These are phyloP conservation scores for Lentinula guzmanii DNA, from an alignment of 768 basidiomycete genomes.

Conservation along the genomic window DNA sequence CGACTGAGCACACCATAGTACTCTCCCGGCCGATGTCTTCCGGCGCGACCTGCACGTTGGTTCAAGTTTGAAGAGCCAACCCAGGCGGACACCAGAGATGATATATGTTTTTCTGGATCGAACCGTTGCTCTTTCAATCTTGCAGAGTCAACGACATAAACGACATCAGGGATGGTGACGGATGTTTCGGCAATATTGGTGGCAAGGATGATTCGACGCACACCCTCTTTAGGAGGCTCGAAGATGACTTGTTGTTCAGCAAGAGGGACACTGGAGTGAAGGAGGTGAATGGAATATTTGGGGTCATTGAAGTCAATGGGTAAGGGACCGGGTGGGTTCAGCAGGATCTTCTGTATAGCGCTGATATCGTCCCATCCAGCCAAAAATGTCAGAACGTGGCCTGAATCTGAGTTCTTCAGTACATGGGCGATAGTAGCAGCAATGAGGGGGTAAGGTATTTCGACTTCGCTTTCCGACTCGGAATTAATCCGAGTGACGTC, in stretches of 20 bases:
- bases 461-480: constrained; percentile 46
- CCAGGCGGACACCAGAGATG: constrained; percentile 86
- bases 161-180: constrained; percentile 91
- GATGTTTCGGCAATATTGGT: constrained; percentile 97
- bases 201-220: constrained; percentile 84
- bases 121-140: constrained; percentile 87
- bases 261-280: constrained; percentile 88
- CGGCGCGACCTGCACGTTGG: constrained; percentile 89
- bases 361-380: constrained; percentile 94
- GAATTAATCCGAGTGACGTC: constrained; percentile 8
- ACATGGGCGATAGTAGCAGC: constrained; percentile 80
- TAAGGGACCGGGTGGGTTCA: constrained; percentile 40
- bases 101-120: constrained; percentile 84
- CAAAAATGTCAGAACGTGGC: constrained; percentile 86
- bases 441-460: constrained; percentile 76
- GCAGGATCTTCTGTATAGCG: constrained; percentile 59
- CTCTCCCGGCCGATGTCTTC: constrained; percentile 84
- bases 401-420: constrained; percentile 64
- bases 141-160: constrained; percentile 88
- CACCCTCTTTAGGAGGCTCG: constrained; percentile 68
- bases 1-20: constrained; percentile 82
- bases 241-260: constrained; percentile 88
- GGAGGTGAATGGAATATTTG: constrained; percentile 66
- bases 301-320: constrained; percentile 58
- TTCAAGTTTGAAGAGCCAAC: constrained; percentile 86